A percentile compares a stretch with the other conserved stretches of the same genome.
Conservation (phyloP, 1,284 basidiomycete genomes). For the Tylopilus sp. region DNA sequence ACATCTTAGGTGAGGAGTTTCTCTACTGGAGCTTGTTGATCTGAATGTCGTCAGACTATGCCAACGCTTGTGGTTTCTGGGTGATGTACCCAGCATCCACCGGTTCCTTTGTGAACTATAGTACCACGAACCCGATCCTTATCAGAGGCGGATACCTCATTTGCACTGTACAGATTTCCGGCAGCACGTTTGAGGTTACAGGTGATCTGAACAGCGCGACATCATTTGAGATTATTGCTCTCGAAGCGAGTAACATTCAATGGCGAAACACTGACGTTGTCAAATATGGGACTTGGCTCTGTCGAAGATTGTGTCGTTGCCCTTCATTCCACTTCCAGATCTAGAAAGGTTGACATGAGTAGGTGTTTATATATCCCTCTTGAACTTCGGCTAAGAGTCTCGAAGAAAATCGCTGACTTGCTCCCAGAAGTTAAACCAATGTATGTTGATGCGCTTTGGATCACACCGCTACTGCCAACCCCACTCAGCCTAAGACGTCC, state of each 20-base stretch:
- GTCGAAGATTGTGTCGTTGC: constrained; percentile 15
- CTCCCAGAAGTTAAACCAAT: constrained; percentile 23
- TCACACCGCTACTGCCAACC: constrained; percentile 37
- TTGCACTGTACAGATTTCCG: constrained; percentile 36
- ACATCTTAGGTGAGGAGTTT: constrained; percentile 39
- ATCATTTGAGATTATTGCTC: constrained; percentile 44
- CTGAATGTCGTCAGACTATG: constrained; percentile 37
- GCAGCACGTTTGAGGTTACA: constrained; percentile 36
- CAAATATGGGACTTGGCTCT: constrained; percentile 35
- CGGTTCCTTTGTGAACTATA: constrained; percentile 37
- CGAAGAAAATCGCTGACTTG: constrained; percentile 25
- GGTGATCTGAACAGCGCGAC: constrained; percentile 43
- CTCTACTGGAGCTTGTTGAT: neutral
- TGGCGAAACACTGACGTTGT: constrained; percentile 29
- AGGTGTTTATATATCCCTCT: neutral
- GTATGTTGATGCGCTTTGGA: constrained; percentile 39
- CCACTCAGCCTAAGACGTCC: constrained; percentile 34
- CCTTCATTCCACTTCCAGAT: constrained; percentile 19
- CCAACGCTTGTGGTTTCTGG: constrained; percentile 49
- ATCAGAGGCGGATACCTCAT: constrained; percentile 48
- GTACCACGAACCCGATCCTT: constrained; percentile 40
- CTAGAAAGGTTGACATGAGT: constrained; percentile 22
- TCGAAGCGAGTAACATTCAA: constrained; percentile 41
- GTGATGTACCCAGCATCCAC: constrained; percentile 40
- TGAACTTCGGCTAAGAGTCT: constrained; percentile 5